phyloP scores from a whole-genome alignment of 306 rosid genomes.

The Mimosa pudica region DNA sequence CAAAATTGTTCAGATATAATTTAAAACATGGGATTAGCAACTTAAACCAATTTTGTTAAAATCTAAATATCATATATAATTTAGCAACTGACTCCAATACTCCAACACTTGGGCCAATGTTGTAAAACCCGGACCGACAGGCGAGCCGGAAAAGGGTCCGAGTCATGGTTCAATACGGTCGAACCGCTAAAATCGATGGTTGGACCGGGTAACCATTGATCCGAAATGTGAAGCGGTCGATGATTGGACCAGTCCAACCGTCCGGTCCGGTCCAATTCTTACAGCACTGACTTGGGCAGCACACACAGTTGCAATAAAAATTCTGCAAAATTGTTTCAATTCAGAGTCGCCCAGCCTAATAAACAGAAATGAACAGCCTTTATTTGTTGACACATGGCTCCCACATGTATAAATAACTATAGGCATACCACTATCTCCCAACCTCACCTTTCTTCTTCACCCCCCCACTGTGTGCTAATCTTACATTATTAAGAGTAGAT shows the following conservation, averaged over 20 bases:
- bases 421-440: background rate
- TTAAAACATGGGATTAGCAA: background rate
- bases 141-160: too few species aligned
- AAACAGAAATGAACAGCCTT: background rate
- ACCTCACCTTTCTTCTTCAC: background rate
- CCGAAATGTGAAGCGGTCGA: too few species aligned
- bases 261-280: too few species aligned
- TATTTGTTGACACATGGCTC: background rate
- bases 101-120: background rate
- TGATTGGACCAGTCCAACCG: too few species aligned
- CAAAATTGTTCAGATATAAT: too few species aligned
- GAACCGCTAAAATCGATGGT: too few species aligned
- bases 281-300: background rate
- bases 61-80: too few species aligned
- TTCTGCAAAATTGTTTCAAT: background rate
- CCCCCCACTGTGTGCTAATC: background rate
- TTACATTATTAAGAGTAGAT: too few species aligned
- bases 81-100: background rate
- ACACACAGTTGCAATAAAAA: background rate
- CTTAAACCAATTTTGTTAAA: background rate
- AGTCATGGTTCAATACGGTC: too few species aligned
- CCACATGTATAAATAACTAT: background rate
- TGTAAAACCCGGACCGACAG: too few species aligned
- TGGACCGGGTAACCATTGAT: too few species aligned
- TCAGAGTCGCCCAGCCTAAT: background rate